Conservation (phyloP, 2,329 filamentous ascomycete genomes). For the Acrodontium crateriforme region DNA sequence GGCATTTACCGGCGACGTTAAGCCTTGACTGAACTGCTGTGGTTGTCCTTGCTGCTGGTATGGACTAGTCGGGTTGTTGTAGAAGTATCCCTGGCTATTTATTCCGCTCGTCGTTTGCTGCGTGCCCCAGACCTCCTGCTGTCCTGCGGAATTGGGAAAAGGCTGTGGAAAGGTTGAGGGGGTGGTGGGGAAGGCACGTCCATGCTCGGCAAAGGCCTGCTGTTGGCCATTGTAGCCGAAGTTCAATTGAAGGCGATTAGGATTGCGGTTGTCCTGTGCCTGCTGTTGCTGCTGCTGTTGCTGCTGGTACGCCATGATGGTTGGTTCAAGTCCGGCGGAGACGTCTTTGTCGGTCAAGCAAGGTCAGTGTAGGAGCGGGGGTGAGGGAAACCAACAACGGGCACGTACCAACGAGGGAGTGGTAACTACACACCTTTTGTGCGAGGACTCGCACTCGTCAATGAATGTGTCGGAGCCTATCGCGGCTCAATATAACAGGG, state of each 20-base stretch:
- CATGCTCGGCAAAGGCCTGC: constrained; percentile 30
- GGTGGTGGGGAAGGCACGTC: constrained; percentile 48
- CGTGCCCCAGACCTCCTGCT: constrained; percentile 47
- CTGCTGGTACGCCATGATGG: constrained; percentile 10
- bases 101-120: constrained; percentile 28
- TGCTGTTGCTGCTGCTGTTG: constrained; percentile 8
- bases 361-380: too few relatives aligned
- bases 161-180: constrained; percentile 95
- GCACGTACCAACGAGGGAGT: too few relatives aligned
- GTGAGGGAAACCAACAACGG: too few relatives aligned
- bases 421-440: too few relatives aligned
- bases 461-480: too few relatives aligned
- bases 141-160: constrained; percentile 44
- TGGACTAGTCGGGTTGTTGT: constrained; percentile 31
- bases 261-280: constrained; percentile 12
- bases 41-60: constrained; percentile 7
- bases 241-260: constrained; percentile 38
- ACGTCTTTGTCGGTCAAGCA: too few relatives aligned
- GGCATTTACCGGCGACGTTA: constrained; percentile 24
- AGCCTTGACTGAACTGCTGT: constrained; percentile 31
- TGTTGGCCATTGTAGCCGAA: constrained; percentile 34
- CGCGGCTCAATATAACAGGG: too few relatives aligned
- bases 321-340: too few relatives aligned
- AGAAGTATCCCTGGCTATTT: constrained; percentile 36
- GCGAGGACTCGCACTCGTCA: too few relatives aligned